These are phyloP conservation scores for Camelina hispida DNA, from an alignment of 345 rosid genomes.

Conservation along the genomic window DNA sequence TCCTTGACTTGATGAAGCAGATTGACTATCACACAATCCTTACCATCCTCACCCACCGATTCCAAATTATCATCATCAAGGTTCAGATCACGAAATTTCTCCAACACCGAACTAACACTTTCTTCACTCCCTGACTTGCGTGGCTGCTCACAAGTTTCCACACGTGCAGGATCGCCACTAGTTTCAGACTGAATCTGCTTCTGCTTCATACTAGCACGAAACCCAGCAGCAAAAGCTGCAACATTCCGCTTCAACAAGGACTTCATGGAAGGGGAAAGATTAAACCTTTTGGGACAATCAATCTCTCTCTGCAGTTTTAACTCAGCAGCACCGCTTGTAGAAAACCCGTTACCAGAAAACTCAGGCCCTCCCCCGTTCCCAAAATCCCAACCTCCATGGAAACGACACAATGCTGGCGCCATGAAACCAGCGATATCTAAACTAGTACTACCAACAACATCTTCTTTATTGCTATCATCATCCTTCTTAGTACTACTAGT, in stretches of 20 bases:
- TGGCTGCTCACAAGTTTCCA: constrained; percentile 56
- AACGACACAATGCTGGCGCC: constrained; percentile 68
- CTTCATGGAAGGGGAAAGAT: constrained; percentile 82
- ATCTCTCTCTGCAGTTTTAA: constrained; percentile 67
- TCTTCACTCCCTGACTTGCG: constrained; percentile 53
- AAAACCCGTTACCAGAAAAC: constrained; percentile 63
- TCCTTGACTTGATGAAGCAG: constrained; percentile 73
- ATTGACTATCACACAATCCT: constrained; percentile 70
- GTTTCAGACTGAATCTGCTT: constrained; percentile 47
- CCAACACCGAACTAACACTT: constrained; percentile 61
- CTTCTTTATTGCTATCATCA: constrained; percentile 46
- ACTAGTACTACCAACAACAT: constrained; percentile 22
- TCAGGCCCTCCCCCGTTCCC: constrained; percentile 51
- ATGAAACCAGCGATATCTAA: constrained; percentile 55
- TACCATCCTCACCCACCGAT: constrained; percentile 60
- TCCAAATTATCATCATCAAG: constrained; percentile 78
- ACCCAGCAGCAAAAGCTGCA: constrained; percentile 85
- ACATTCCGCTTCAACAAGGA: constrained; percentile 82
- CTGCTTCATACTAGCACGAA: constrained; percentile 72
- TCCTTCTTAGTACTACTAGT: constrained; percentile 37
- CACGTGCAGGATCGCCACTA: constrained; percentile 40
- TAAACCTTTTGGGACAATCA: constrained; percentile 81
- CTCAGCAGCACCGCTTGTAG: constrained; percentile 52
- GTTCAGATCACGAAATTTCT: constrained; percentile 73
- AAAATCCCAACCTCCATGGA: constrained; percentile 92